Conservation (phyloP, 306 rosid genomes). For the Psophocarpus tetragonolobus region DNA sequence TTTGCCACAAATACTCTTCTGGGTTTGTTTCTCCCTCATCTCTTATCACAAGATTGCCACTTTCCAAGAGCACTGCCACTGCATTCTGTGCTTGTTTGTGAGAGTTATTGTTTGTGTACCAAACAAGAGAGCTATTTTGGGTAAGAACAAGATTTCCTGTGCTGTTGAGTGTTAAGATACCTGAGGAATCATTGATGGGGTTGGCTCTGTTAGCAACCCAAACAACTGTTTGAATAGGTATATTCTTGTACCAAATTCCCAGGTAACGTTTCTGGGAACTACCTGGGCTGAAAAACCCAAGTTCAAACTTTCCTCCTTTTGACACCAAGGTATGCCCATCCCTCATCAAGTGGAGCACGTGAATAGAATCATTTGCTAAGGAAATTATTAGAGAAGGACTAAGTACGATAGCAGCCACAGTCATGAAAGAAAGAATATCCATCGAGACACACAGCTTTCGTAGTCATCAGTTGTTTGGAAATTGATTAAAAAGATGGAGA, state of each 20-base stretch:
- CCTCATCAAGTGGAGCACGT: not conserved
- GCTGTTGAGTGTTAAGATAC: not conserved
- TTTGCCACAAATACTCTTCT: slow-evolving; percentile 36
- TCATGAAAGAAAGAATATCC: too few species aligned
- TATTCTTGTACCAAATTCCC: not conserved
- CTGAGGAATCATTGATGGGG: slow-evolving; percentile 21
- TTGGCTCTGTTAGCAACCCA: slow-evolving; percentile 33
- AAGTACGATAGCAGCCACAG: too few species aligned
- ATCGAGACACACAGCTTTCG: too few species aligned
- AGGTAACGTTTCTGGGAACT: not conserved
- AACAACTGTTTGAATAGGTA: not conserved
- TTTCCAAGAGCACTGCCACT: slow-evolving; percentile 24
- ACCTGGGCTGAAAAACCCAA: not conserved
- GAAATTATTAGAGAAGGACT: not conserved
- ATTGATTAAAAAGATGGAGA: too few species aligned
- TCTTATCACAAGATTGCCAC: slow-evolving; percentile 41
- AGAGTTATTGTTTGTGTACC: slow-evolving; percentile 1
- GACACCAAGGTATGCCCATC: not conserved
- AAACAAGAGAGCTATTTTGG: not conserved
- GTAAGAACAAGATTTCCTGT: slow-evolving; percentile 23
- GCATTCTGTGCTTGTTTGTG: slow-evolving; percentile 13
- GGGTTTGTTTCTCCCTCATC: slow-evolving; percentile 18
- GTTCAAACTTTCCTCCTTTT: not conserved
- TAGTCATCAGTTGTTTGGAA: too few species aligned
- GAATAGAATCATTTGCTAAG: slow-evolving; percentile 21